Percentiles rank a stretch among this genome's conserved stretches.
These are phyloP conservation scores for Cercis canadensis DNA, from an alignment of 306 rosid species.

Conservation along the genomic window DNA sequence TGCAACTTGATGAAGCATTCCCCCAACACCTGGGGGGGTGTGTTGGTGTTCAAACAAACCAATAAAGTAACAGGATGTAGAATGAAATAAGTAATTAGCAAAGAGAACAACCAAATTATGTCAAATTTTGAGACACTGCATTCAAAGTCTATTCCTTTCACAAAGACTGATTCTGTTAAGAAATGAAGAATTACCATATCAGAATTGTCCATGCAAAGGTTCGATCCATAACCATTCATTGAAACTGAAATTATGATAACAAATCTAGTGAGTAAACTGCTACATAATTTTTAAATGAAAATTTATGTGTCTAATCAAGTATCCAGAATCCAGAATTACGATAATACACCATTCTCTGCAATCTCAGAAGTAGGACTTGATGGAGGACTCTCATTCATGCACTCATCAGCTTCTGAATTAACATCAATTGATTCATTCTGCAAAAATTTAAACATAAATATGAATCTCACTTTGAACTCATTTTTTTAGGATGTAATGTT, in stretches of 20 bases:
- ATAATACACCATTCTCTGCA: slow-evolving; percentile 51
- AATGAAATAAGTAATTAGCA: slow-evolving; percentile 12
- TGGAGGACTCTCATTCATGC: slow-evolving; percentile 42
- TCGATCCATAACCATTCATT: slow-evolving; percentile 43
- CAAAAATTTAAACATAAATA: slow-evolving; percentile 28
- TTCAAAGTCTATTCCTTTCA: slow-evolving; percentile 4
- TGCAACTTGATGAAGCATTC: background rate
- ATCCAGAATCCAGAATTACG: slow-evolving; percentile 27
- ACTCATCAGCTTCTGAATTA: slow-evolving; percentile 54
- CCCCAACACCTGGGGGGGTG: background rate
- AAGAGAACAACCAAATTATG: no score
- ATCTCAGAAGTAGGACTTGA: slow-evolving; percentile 53
- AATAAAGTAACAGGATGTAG: slow-evolving; percentile 9
- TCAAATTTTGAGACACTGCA: slow-evolving; percentile 15
- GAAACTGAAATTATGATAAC: slow-evolving; percentile 61
- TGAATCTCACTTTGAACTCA: background rate
- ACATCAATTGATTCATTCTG: slow-evolving; percentile 53
- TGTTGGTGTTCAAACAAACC: background rate
- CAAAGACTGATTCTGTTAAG: background rate
- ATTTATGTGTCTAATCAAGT: background rate
- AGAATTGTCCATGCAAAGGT: slow-evolving; percentile 35
- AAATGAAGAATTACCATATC: slow-evolving; percentile 52
- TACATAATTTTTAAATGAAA: slow-evolving; percentile 29
- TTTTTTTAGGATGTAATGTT: slow-evolving; percentile 5
- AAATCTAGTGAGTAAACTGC: slow-evolving; percentile 35